These are phyloP conservation scores for Pyrus hybrid DNA, from an alignment of 331 rosid genomes.

Conservation along the genomic window DNA sequence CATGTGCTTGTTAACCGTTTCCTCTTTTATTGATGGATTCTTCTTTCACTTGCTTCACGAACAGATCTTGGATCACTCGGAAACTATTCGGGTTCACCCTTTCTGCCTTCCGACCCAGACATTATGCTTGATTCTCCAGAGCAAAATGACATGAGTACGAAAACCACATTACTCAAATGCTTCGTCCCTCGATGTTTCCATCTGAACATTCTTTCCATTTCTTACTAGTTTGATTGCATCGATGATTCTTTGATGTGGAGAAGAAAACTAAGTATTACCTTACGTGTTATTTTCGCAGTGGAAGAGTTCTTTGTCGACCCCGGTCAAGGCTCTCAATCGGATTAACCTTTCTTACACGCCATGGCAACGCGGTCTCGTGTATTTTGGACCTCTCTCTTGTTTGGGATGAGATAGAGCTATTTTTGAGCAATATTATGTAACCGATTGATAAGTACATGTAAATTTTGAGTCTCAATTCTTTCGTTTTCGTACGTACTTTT, in stretches of 20 bases:
- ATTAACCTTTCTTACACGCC: neutral
- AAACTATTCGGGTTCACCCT: conserved; percentile 1
- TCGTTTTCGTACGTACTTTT: neutral
- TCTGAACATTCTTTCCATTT: neutral
- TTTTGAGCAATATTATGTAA: too few relatives aligned
- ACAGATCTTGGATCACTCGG: neutral
- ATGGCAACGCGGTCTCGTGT: neutral
- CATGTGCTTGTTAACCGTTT: neutral
- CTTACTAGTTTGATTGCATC: neutral
- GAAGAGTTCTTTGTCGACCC: conserved; percentile 3
- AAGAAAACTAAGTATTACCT: neutral
- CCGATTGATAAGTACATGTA: neutral
- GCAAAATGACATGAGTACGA: conserved; percentile 7
- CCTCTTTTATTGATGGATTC: neutral
- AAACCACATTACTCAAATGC: neutral
- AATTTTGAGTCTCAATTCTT: neutral
- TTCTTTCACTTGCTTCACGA: neutral
- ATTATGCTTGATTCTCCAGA: neutral
- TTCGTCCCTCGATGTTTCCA: neutral
- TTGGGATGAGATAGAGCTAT: neutral
- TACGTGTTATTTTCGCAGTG: neutral
- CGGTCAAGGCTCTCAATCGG: conserved; percentile 5
- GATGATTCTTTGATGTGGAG: neutral
- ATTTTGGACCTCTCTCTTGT: neutral
- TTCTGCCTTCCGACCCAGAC: neutral